Evolutionary conservation across 768 basidiomycete species (phyloP), one percentile per base, ranked within the genome.

Genomic region (Tubosaeta sp.): DNA sequence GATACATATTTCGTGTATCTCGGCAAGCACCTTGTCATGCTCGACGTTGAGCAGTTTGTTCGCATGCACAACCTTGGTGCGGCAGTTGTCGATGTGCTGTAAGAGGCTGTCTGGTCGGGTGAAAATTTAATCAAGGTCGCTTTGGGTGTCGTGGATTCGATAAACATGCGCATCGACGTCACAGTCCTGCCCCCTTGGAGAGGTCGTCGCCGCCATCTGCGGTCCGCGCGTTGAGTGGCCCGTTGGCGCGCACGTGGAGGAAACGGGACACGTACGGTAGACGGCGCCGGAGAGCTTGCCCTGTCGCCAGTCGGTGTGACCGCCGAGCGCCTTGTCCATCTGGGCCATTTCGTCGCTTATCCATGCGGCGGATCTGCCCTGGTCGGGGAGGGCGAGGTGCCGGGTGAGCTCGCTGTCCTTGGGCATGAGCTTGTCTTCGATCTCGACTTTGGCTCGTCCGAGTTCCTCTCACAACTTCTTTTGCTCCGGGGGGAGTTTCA

Each of bases 221-320:
- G 12, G 22, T 38, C n/a, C 19, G 13, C 19, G 13, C 5, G 14
- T 55, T 38, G 52, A 44, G 45, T 17, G 27, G 37, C 31, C 22
- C 22, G 22, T 22, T 22, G 5, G 1, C 11, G 27, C 35, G 7
- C 50, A 14, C 5, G 22, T 3, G 22, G 49, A 41, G 33, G 42
- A 32, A 37, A 17, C 27, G 22, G n/a, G 25, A 32, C 32, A 72
- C 85, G 57, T 65, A 91, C 88, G 91, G 61, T 94, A 94, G 19
- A 94, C 86, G 6, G 89, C 88, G 5, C 91, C 92, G 42, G 86
- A 88, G 13, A 94, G 66, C 65, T 88, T 89, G 16, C 91, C 91
- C 5, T 79, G 66, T 47, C 71, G 75, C 83, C 87, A 94, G 50
- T 82, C 72, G 2, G 75, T 70, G 37, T 73, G 61, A 3, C 16